Conservation (phyloP, 1,139 yeast genomes). For the Debaryomycetaceae sp. region DNA sequence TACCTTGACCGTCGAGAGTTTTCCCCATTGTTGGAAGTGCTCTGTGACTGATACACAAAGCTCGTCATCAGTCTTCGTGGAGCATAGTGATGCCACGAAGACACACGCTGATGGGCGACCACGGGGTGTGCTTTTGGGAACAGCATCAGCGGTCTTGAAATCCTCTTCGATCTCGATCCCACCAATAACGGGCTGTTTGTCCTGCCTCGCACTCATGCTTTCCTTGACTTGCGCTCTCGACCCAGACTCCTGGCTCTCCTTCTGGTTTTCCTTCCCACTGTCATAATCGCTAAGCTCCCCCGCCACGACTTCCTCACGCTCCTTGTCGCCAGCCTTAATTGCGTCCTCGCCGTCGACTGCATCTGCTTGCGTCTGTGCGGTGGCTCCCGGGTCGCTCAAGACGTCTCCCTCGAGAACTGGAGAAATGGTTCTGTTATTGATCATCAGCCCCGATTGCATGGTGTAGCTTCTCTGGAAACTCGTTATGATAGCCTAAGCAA, state of each 20-base stretch:
- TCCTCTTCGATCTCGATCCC: not conserved
- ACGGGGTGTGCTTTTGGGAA: conserved; percentile 8
- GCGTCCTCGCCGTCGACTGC: not conserved
- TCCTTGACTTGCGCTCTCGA: not conserved
- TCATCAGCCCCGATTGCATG: conserved; percentile 4
- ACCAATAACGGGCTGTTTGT: not conserved
- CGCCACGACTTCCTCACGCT: not conserved
- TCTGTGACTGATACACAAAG: conserved; percentile 63
- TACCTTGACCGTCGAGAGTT: conserved; percentile 72
- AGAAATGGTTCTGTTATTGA: conserved; percentile 6
- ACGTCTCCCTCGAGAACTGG: conserved; percentile 5
- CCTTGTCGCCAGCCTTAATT: not conserved
- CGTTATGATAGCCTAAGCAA: no score
- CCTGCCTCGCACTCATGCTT: not conserved
- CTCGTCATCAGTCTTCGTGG: conserved; percentile 63
- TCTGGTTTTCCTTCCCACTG: not conserved
- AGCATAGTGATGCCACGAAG: conserved; percentile 78
- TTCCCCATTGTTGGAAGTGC: conserved; percentile 68
- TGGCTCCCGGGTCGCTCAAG: not conserved
- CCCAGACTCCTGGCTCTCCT: not conserved
- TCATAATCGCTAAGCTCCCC: not conserved
- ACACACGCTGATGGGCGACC: conserved; percentile 79
- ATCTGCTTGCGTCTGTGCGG: not conserved
- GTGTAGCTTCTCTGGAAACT: not conserved
- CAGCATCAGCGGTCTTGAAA: not conserved